These are phyloP conservation scores for Dacryopinax spathularia DNA, from an alignment of 768 basidiomycete genomes.

Conservation along the genomic window DNA sequence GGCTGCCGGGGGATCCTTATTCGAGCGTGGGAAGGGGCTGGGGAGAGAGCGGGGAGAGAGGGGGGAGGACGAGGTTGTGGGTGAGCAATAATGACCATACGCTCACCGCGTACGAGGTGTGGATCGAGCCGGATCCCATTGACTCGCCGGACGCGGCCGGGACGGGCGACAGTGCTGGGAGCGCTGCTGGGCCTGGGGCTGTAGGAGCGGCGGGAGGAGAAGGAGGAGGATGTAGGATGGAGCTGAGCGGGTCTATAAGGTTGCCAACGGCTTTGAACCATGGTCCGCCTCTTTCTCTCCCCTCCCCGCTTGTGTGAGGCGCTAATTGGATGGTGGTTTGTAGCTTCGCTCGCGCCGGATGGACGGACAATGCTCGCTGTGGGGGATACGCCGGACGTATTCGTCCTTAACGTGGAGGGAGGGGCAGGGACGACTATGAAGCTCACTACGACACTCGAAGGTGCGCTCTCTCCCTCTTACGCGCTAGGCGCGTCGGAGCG, in stretches of 20 bases:
- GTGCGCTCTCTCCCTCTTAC: conserved; percentile 11
- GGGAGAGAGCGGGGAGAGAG: conserved; percentile 44
- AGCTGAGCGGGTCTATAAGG: conserved; percentile 38
- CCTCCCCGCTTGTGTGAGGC: conserved; percentile 3
- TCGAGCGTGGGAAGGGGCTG: no score
- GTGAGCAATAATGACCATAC: conserved; percentile 79
- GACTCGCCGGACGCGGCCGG: background rate
- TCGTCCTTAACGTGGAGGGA: conserved; percentile 62
- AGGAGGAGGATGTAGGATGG: conserved; percentile 27
- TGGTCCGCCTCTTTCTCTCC: conserved; percentile 35
- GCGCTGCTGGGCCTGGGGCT: background rate
- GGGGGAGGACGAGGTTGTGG: conserved; percentile 47
- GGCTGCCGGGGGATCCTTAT: conserved; percentile 47
- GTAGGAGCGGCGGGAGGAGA: background rate
- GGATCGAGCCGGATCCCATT: conserved; percentile 16
- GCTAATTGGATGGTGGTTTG: conserved; percentile 10
- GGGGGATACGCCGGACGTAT: conserved; percentile 78
- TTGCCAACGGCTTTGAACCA: conserved; percentile 68
- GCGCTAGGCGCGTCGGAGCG: no score
- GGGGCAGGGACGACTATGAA: conserved; percentile 47
- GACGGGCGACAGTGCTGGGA: background rate
- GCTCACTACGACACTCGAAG: conserved; percentile 47
- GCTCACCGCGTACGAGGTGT: conserved; percentile 67
- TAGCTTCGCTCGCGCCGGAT: conserved; percentile 83
- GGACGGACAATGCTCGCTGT: conserved; percentile 76